Base-by-base conservation (phyloP, 139 green algal species). In the Picochlorum costavermella region DNA sequence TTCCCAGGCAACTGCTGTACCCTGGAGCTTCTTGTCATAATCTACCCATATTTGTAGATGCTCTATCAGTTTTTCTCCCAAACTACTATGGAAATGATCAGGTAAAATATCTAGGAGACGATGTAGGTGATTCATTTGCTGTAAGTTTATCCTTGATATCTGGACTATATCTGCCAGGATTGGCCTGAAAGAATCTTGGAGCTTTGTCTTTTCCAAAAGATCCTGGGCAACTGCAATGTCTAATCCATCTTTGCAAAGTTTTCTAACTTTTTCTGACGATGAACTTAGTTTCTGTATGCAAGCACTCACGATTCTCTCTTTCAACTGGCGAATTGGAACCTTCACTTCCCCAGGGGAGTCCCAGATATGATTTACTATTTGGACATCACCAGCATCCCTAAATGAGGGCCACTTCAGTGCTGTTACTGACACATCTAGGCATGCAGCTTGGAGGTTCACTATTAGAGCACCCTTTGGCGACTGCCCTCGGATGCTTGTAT, bases 21-120 rank as follows among this genome's bases (percentile, higher is more conserved):
- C 67, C 13, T 25, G 30, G 11, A 63, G 16, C 2, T 40, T 51
- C 8, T 63, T 70, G 31, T 46, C 40, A 20, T 75, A 60, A 61
- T 78, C 60, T 13, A 96, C 77, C 92, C 93, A 98, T 61, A 83
- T 83, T 44, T 81, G 75, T 26, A 98, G 75, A 73, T 98, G 92
- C 46, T 97, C 88, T 31, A 94, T 76, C 36, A 98, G 82, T 74
- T 95, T 96, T 58, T 97, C 84, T 10, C 92, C 92, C 45, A 98
- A 81, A 5, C 86, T 92, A 17, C 86, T 75, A 73, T 95, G 98
- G 79, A 98, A 98, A 80, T 77, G 86, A 37, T 56, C 63, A 13
- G 69, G 65, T 23, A 76, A 45, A 23, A 76, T 16, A 49, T 76
- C 69, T 56, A 68, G 30, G 16, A 53, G 46, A 64, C 33, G 33